Conservation (phyloP, 2,329 filamentous ascomycete genomes). For the Pestalotiopsis sp. region DNA sequence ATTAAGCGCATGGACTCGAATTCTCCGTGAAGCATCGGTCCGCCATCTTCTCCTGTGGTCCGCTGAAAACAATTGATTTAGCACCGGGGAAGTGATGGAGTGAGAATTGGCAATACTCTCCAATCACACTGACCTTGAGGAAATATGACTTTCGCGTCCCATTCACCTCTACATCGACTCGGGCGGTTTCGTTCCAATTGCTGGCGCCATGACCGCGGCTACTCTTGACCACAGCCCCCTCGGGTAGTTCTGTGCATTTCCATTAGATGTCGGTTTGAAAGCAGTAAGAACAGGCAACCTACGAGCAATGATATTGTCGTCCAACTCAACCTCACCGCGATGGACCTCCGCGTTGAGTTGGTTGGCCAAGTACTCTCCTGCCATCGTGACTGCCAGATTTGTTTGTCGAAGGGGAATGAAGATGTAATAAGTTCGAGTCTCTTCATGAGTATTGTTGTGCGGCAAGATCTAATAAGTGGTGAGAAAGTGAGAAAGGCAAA, state of each 20-base stretch:
- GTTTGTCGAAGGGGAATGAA: neutral
- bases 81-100: too few species aligned
- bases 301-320: neutral
- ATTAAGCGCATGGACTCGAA: neutral
- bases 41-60: neutral
- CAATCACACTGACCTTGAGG: neutral
- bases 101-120: neutral
- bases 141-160: neutral
- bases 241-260: neutral
- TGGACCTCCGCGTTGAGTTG: neutral
- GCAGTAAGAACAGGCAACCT: accelerated
- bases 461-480: too few species aligned
- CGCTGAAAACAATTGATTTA: neutral
- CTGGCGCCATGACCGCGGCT: neutral
- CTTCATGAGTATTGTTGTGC: too few species aligned
- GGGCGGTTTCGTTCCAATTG: neutral
- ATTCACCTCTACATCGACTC: neutral
- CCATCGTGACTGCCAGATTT: neutral
- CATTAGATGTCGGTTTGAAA: neutral
- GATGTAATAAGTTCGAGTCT: too few species aligned
- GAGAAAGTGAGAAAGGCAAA: too few species aligned
- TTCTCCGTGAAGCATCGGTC: neutral
- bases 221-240: neutral
- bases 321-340: neutral
- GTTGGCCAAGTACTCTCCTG: neutral